Conservation (phyloP, 1,139 yeast species). For the Yamadazyma spencermartinsiae region DNA sequence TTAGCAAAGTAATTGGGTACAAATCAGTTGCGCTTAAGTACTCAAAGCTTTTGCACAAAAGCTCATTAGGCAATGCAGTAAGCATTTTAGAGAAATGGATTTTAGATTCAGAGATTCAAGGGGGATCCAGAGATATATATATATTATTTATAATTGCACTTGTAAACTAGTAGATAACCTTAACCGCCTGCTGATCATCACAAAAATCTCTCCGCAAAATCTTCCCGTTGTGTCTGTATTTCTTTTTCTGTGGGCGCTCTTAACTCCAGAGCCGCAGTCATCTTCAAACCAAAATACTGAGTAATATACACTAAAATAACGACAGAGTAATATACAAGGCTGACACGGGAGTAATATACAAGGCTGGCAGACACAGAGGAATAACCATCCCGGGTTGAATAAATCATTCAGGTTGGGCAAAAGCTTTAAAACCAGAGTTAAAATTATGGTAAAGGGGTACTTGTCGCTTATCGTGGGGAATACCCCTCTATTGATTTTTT, state of each 20-base stretch:
- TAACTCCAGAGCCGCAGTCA: neutral
- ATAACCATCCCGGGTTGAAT: neutral
- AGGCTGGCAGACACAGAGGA: neutral
- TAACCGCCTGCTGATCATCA: constrained; percentile 4
- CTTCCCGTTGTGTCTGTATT: constrained; percentile 2
- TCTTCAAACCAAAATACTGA: no score
- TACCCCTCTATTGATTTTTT: neutral
- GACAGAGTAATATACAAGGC: no score
- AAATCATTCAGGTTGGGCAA: no score
- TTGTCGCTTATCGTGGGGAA: neutral
- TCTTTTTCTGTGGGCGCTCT: constrained; percentile 3
- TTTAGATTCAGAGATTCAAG: no score
- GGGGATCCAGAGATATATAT: neutral
- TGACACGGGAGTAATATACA: constrained; percentile 1
- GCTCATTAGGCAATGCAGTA: constrained; percentile 4
- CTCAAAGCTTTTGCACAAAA: constrained; percentile 2
- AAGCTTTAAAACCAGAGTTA: no score
- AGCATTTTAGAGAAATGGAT: no score
- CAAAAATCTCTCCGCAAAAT: constrained; percentile 6
- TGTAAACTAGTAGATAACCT: neutral
- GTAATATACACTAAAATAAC: no score
- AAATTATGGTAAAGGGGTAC: no score
- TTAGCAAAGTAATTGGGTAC: constrained; percentile 1
- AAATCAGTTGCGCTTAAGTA: constrained; percentile 1
- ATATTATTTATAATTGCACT: neutral